Evolutionary conservation across 2,329 filamentous ascomycete genomes (phyloP).

Genomic region (Blastomyces parvus): DNA sequence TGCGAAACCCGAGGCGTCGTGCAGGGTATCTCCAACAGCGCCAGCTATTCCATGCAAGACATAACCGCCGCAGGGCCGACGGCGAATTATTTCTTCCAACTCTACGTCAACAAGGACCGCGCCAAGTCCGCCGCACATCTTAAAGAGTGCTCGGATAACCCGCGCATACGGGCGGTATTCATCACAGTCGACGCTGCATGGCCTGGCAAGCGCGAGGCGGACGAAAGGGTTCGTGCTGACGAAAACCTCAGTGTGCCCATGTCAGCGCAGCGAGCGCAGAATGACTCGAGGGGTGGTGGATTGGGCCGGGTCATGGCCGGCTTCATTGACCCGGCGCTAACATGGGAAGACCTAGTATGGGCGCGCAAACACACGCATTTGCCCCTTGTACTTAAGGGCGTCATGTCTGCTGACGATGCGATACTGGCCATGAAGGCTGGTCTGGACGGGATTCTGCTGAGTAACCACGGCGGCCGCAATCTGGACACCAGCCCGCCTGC

Average conservation of each 20-base stretch:
- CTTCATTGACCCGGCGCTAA: constrained; percentile 45
- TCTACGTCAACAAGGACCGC: constrained; percentile 47
- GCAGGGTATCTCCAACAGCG: constrained; percentile 53
- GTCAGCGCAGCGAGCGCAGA: constrained; percentile 37
- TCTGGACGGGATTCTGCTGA: constrained; percentile 47
- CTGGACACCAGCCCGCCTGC: constrained; percentile 44
- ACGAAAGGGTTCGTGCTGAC: constrained; percentile 45
- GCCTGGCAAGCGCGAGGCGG: constrained; percentile 47
- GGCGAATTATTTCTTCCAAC: constrained; percentile 45
- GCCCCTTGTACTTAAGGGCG: constrained; percentile 49
- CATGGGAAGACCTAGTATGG: constrained; percentile 48
- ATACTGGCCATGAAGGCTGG: constrained; percentile 41
- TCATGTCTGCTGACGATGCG: constrained; percentile 49
- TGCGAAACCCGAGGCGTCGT: constrained; percentile 45
- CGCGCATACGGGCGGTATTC: constrained; percentile 39
- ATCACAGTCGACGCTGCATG: constrained; percentile 50
- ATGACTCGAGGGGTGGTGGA: constrained; percentile 46
- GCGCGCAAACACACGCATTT: constrained; percentile 40
- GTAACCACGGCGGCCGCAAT: constrained; percentile 51
- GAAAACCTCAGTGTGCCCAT: constrained; percentile 35
- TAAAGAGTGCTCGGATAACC: constrained; percentile 31
- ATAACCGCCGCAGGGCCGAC: constrained; percentile 38
- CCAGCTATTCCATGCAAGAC: constrained; percentile 49
- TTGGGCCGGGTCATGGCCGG: constrained; percentile 44
- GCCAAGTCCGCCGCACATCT: constrained; percentile 42